phyloP scores from a whole-genome alignment of 163 green algal species.

The Picocystis sp. region DNA sequence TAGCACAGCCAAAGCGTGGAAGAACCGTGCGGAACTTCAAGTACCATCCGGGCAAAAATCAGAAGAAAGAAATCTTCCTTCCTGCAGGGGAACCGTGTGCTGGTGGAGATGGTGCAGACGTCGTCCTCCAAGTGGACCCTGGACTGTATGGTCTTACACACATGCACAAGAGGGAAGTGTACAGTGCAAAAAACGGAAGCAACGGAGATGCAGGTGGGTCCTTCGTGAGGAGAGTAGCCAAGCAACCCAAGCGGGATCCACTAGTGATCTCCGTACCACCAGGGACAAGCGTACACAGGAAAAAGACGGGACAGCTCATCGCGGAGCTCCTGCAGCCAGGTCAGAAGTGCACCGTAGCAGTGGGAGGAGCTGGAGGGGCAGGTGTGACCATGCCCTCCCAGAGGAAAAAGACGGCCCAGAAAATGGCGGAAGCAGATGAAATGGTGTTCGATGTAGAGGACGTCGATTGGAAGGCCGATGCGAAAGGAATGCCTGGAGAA shows the following conservation, averaged over 20 bases:
- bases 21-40: slow-evolving; percentile 56
- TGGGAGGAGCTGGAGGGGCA: slow-evolving; percentile 35
- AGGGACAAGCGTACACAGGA: slow-evolving; percentile 68
- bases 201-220: slow-evolving; percentile 45
- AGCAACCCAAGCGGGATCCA: slow-evolving; percentile 19
- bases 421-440: slow-evolving; percentile 15
- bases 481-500: slow-evolving; percentile 38
- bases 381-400: slow-evolving; percentile 29
- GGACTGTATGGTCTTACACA: slow-evolving; percentile 42
- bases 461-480: slow-evolving; percentile 35
- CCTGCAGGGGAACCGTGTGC: slow-evolving; percentile 29
- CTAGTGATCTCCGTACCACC: slow-evolving; percentile 40
- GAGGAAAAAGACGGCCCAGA: not conserved
- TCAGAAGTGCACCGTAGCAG: slow-evolving; percentile 39
- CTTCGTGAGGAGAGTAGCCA: not conserved
- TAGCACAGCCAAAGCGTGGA: slow-evolving; percentile 32
- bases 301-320: slow-evolving; percentile 29
- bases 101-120: slow-evolving; percentile 42
- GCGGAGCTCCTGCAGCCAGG: slow-evolving; percentile 21
- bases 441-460: slow-evolving; percentile 37
- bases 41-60: slow-evolving; percentile 45
- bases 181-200: slow-evolving; percentile 18
- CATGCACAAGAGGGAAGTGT: slow-evolving; percentile 38
- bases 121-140: slow-evolving; percentile 51
- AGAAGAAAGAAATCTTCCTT: slow-evolving; percentile 56